Evolutionary conservation across 371 early-diverging fungal genomes (phyloP).

Genomic region (Syncephalastrum monosporum): DNA sequence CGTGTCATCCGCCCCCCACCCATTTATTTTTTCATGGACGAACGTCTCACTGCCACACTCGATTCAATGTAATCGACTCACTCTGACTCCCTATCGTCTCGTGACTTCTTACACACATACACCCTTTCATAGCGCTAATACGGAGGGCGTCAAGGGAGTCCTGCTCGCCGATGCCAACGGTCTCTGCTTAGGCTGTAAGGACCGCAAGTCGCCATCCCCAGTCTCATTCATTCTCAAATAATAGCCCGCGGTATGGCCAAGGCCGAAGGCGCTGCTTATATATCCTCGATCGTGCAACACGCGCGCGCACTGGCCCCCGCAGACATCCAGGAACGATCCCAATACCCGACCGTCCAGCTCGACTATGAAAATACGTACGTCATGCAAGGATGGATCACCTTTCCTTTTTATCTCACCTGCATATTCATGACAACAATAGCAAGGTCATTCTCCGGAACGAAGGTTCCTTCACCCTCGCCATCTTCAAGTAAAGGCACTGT

Average conservation of each 20-base stretch:
- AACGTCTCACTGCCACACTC: no score
- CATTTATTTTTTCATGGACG: no score
- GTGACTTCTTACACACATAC: no score
- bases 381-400: not conserved
- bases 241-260: slow-evolving; percentile 44
- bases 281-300: slow-evolving; percentile 38
- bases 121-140: slow-evolving; percentile 23
- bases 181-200: slow-evolving; percentile 44
- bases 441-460: slow-evolving; percentile 44
- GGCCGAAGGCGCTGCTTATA: slow-evolving; percentile 37
- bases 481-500: slow-evolving; percentile 28
- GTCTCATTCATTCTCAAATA: not conserved
- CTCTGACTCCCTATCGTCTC: no score
- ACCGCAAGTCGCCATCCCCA: not conserved
- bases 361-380: slow-evolving; percentile 45
- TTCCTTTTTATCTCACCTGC: not conserved
- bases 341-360: slow-evolving; percentile 44
- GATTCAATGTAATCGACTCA: no score
- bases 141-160: slow-evolving; percentile 51
- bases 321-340: slow-evolving; percentile 29
- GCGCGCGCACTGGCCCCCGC: slow-evolving; percentile 24
- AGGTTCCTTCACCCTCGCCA: slow-evolving; percentile 44
- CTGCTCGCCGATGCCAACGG: slow-evolving; percentile 44
- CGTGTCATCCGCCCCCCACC: no score
- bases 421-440: slow-evolving; percentile 21